Percentiles rank a stretch among this genome's conserved stretches.
phyloP scores from a whole-genome alignment of 177 flowering plant species.

The Vitis hybrid region DNA sequence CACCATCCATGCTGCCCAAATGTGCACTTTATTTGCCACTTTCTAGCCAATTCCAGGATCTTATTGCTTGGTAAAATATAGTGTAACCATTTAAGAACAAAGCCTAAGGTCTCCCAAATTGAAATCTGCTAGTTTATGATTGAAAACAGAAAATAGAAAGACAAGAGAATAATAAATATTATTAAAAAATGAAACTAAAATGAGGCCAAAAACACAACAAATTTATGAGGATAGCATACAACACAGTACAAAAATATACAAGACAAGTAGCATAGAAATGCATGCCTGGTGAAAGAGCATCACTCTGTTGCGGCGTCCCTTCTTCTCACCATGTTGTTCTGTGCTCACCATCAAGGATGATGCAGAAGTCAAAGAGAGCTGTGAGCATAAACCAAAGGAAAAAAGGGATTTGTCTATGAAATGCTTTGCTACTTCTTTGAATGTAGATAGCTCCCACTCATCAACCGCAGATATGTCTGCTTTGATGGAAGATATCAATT shows the following conservation, averaged over 20 bases:
- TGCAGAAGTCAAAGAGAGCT: constrained; percentile 38
- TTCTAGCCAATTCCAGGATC: too few species aligned
- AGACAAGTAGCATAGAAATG: not conserved
- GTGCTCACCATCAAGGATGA: constrained; percentile 55
- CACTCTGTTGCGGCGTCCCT: constrained; percentile 55
- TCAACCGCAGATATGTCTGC: constrained; percentile 42
- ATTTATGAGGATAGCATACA: not conserved
- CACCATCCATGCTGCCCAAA: too few species aligned
- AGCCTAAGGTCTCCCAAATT: too few species aligned
- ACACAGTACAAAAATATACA: not conserved
- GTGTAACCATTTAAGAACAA: too few species aligned
- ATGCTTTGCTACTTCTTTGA: constrained; percentile 54
- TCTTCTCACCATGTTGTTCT: constrained; percentile 67
- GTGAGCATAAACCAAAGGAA: constrained; percentile 55
- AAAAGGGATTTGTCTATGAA: constrained; percentile 72
- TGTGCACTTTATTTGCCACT: too few species aligned
- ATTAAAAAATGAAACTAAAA: too few species aligned
- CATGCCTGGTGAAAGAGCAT: constrained; percentile 66
- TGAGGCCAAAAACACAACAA: not conserved
- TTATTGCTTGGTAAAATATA: too few species aligned
- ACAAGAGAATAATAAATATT: too few species aligned
- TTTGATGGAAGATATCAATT: constrained; percentile 61
- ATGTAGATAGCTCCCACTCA: constrained; percentile 43
- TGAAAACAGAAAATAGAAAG: too few species aligned
- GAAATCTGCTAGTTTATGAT: too few species aligned